Base-by-base conservation (phyloP, 2,329 filamentous ascomycete species). In the Corinectria fuckeliana region DNA sequence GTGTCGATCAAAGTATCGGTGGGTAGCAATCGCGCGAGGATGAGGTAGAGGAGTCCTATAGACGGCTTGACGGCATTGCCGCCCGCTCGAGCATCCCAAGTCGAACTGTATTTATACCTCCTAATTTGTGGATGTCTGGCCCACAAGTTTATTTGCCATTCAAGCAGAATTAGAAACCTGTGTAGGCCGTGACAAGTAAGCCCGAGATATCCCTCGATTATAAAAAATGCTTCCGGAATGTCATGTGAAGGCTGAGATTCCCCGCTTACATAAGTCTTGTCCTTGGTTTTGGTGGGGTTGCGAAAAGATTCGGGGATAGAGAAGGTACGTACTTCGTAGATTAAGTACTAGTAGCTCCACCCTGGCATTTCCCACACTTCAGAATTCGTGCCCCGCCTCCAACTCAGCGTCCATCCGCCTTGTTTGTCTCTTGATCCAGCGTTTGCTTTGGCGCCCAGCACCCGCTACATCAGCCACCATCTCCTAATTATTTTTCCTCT, bases 311-410 rank as follows among this genome's bases (percentile, higher is more conserved):
- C 26, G 14, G 18, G 36, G 36, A 26, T 10, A 28, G 16, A 26
- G 38, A 23, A 23, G 20, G 20, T 42, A 42, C 32, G n/a, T 45
- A 45, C 42, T n/a, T n/a, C n/a, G n/a, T n/a, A n/a, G n/a, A n/a
- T n/a, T n/a, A n/a, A n/a, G n/a, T n/a, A n/a, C n/a, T n/a, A n/a
- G 13, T 10, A 38, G 28, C 56, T 44, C 56, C 56, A 59, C 56
- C 38, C 14, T 20, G 10, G 28, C 20, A 28, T 50, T 53, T 59
- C 51, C 50, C 50, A 50, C 56, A 51, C 26, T 44, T 50, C 36
- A 53, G 32, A 54, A 54, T 58, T 58, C 39, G 58, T 70, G 68
- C 68, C 68, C 68, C 68, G 66, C 66, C 66, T 55, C 59, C 50
- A 51, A 47, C 62, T 63, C 56, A 58, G 41, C 63, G 38, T 48